Percentiles rank a stretch among this genome's conserved stretches.
phyloP scores from a whole-genome alignment of 768 basidiomycete genomes.

The Hericium rajendrae region DNA sequence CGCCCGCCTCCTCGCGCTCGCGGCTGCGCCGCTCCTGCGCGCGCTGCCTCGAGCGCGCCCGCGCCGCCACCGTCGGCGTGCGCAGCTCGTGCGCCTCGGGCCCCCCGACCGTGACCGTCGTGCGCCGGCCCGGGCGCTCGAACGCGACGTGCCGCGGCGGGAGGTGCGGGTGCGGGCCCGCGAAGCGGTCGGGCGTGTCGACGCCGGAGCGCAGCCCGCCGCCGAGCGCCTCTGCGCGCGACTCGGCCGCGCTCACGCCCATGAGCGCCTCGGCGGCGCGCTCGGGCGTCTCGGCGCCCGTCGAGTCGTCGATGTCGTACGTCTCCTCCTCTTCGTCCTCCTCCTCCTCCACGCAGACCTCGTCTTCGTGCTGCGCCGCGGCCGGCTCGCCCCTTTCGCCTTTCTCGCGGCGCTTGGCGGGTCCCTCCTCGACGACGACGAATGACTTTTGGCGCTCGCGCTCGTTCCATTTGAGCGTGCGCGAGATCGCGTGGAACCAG shows the following conservation, averaged over 20 bases:
- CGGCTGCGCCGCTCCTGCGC: conserved; percentile 14
- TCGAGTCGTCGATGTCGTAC: conserved; percentile 88
- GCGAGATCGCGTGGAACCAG: conserved; percentile 96
- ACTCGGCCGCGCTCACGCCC: conserved; percentile 5
- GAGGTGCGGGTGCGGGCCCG: neutral
- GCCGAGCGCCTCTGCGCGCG: neutral
- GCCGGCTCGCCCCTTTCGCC: conserved; percentile 32
- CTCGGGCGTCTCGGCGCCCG: conserved; percentile 18
- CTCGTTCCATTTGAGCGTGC: conserved; percentile 99
- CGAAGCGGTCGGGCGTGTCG: conserved; percentile 11
- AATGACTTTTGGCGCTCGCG: conserved; percentile 97
- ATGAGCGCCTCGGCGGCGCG: conserved; percentile 12
- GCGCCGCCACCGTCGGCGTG: conserved; percentile 15
- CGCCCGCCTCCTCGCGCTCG: conserved; percentile 16
- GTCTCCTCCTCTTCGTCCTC: conserved; percentile 68
- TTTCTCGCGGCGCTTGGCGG: conserved; percentile 29
- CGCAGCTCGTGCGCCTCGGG: neutral
- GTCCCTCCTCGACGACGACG: conserved; percentile 90
- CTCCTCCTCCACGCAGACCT: conserved; percentile 33
- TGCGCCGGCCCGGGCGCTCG: neutral
- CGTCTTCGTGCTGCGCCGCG: conserved; percentile 32
- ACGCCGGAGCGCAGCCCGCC: conserved; percentile 12
- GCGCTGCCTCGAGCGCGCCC: conserved; percentile 16
- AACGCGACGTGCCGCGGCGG: conserved; percentile 2
- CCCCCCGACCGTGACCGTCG: neutral